Evolutionary conservation across 1,284 basidiomycete species (phyloP).

Genomic region (Pseudozyma tsukubaensis): DNA sequence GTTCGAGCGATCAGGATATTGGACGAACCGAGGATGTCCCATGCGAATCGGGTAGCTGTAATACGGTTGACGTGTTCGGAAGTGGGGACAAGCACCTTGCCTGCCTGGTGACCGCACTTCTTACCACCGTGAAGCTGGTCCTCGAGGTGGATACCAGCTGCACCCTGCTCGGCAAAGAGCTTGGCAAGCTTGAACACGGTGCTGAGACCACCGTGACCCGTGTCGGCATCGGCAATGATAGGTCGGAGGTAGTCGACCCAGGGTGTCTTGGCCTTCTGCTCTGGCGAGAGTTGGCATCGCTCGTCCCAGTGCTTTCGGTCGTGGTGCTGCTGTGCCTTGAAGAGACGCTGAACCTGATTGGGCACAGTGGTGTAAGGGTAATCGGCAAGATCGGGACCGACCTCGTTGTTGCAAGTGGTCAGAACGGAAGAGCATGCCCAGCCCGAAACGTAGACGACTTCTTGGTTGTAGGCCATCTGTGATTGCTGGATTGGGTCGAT

Average conservation of each 20-base stretch:
- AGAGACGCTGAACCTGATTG: slow-evolving; percentile 72
- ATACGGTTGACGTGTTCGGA: slow-evolving; percentile 86
- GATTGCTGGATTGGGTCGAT: slow-evolving; percentile 93
- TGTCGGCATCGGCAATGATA: slow-evolving; percentile 68
- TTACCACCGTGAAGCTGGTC: slow-evolving; percentile 69
- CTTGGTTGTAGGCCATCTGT: slow-evolving; percentile 94
- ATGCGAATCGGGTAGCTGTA: slow-evolving; percentile 84
- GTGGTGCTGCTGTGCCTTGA: slow-evolving; percentile 68
- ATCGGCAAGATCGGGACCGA: slow-evolving; percentile 94
- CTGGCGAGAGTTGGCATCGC: slow-evolving; percentile 56
- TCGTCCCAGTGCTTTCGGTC: slow-evolving; percentile 68
- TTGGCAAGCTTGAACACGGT: slow-evolving; percentile 67
- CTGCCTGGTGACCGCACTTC: slow-evolving; percentile 88
- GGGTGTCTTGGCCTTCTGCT: slow-evolving; percentile 63
- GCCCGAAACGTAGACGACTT: slow-evolving; percentile 94
- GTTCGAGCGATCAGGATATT: slow-evolving; percentile 91
- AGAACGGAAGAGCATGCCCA: slow-evolving; percentile 86
- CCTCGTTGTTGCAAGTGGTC: slow-evolving; percentile 88
- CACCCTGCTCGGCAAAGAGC: slow-evolving; percentile 71
- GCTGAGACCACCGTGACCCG: slow-evolving; percentile 67
- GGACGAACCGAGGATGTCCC: slow-evolving; percentile 85
- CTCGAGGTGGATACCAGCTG: slow-evolving; percentile 66
- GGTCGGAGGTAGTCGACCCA: slow-evolving; percentile 67
- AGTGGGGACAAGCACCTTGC: slow-evolving; percentile 90
- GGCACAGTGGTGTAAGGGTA: slow-evolving; percentile 95